These are phyloP conservation scores for Elongisporangium anandrum DNA, from an alignment of 352 stramenopile species.

Conservation along the genomic window DNA sequence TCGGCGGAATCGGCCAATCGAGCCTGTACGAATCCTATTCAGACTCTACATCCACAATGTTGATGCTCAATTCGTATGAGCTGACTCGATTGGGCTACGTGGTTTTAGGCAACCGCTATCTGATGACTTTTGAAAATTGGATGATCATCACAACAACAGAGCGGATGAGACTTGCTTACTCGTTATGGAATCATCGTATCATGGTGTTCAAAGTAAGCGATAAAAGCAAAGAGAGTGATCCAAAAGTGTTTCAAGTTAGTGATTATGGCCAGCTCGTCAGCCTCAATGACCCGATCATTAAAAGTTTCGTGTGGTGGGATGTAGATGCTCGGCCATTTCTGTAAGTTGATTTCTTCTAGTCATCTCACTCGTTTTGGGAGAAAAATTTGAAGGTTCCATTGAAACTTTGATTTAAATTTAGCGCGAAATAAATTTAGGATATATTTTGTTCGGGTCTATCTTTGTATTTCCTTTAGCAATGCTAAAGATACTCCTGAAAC, in stretches of 20 bases:
- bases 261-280: not conserved
- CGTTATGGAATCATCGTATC: slow-evolving; percentile 24
- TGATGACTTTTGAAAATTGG: slow-evolving; percentile 26
- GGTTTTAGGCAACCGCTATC: slow-evolving; percentile 17
- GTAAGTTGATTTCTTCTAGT: not conserved
- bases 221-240: not conserved
- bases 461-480: too few species aligned
- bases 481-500: too few species aligned
- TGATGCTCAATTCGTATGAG: slow-evolving; percentile 27
- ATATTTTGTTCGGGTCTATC: too few species aligned
- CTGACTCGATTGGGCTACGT: slow-evolving; percentile 30
- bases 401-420: too few species aligned
- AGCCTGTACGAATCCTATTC: not conserved
- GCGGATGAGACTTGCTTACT: slow-evolving; percentile 11
- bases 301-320: not conserved
- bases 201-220: slow-evolving; percentile 15
- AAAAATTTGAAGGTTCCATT: too few species aligned
- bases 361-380: too few species aligned
- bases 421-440: too few species aligned
- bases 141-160: slow-evolving; percentile 18
- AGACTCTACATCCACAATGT: slow-evolving; percentile 1
- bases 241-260: not conserved
- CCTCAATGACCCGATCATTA: not conserved
- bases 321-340: not conserved
- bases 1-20: not conserved